Evolutionary conservation across 2,329 filamentous ascomycete species (phyloP).

Genomic region (Trichoderma sp.): DNA sequence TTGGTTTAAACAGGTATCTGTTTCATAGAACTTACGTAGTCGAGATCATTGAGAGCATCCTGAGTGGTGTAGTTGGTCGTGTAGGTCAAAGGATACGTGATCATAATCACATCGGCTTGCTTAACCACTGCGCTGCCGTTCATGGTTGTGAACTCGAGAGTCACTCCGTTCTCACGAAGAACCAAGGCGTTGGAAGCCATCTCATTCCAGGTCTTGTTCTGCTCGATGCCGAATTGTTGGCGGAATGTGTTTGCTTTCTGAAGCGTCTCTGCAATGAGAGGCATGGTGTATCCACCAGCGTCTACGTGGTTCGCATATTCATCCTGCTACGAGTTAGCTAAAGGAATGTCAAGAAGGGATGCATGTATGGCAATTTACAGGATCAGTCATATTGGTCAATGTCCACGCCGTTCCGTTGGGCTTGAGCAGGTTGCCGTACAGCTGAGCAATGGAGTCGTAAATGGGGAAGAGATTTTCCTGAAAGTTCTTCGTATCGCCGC

Average conservation of each 20-base stretch:
- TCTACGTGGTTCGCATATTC: slow-evolving; percentile 67
- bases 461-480: slow-evolving; percentile 52
- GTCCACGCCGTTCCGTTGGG: slow-evolving; percentile 55
- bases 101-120: slow-evolving; percentile 65
- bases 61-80: slow-evolving; percentile 37
- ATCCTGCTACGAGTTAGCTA: slow-evolving; percentile 38
- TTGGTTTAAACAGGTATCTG: slow-evolving; percentile 35
- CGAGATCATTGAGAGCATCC: slow-evolving; percentile 24
- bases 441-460: slow-evolving; percentile 59
- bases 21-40: slow-evolving; percentile 34
- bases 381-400: slow-evolving; percentile 66
- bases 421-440: slow-evolving; percentile 58
- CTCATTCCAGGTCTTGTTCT: slow-evolving; percentile 44
- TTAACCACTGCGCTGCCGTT: slow-evolving; percentile 64
- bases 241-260: slow-evolving; percentile 57
- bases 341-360: not conserved
- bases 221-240: slow-evolving; percentile 48
- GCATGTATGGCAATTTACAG: slow-evolving; percentile 44
- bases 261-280: slow-evolving; percentile 54
- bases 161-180: slow-evolving; percentile 40
- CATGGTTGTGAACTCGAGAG: slow-evolving; percentile 64
- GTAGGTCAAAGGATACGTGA: slow-evolving; percentile 62
- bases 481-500: slow-evolving; percentile 25
- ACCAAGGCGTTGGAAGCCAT: slow-evolving; percentile 25
- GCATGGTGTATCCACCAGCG: slow-evolving; percentile 67